Evolutionary conservation across 2,329 filamentous ascomycete genomes (phyloP).

Genomic region (Fusarium liriodendri): DNA sequence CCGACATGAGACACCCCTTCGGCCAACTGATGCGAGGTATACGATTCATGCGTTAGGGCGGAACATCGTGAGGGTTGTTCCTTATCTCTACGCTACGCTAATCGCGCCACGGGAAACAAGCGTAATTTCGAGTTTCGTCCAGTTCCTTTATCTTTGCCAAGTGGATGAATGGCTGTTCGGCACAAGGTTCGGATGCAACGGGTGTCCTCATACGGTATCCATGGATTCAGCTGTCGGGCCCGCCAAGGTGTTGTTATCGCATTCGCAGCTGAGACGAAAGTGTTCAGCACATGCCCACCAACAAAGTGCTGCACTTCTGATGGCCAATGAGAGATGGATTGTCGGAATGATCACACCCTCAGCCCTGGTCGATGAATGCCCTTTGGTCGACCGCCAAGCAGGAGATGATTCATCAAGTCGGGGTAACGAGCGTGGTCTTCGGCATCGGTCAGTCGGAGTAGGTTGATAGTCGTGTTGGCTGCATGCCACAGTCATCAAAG

Average conservation of each 20-base stretch:
- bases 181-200: constrained; percentile 1
- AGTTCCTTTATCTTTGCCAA: constrained; percentile 28
- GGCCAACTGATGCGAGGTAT: not conserved
- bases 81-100: constrained; percentile 40
- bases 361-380: not conserved
- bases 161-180: not conserved
- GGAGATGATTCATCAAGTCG: not conserved
- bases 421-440: not conserved
- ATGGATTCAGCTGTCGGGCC: constrained; percentile 7
- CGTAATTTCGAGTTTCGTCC: constrained; percentile 1
- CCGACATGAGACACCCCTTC: not conserved
- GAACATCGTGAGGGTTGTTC: constrained; percentile 1
- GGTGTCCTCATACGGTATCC: not conserved
- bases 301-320: not conserved
- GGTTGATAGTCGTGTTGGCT: not conserved
- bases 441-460: not conserved
- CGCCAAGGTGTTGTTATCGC: constrained; percentile 8
- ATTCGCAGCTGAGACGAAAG: constrained; percentile 11
- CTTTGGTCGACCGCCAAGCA: not conserved
- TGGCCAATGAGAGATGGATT: constrained; percentile 1
- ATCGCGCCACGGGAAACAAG: constrained; percentile 25
- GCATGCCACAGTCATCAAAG: not conserved
- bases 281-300: not conserved
- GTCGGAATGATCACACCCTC: not conserved
- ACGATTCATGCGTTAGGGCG: not conserved